Percentiles rank a stretch among this genome's conserved stretches.
phyloP scores from a whole-genome alignment of 169 alveolate genomes.

The Plasmodium reichenowi region DNA sequence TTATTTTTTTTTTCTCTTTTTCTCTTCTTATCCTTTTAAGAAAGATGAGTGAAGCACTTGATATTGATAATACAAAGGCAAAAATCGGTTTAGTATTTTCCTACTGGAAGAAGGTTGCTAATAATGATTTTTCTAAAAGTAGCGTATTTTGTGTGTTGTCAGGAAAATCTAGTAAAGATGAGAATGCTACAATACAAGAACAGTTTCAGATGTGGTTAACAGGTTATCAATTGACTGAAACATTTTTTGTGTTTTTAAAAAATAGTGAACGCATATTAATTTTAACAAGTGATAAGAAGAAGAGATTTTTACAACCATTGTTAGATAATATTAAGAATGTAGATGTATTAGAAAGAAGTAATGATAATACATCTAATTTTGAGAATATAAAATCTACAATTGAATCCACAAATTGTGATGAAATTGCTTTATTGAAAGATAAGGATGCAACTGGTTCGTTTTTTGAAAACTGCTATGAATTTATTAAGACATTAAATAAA shows the following conservation, averaged over 20 bases:
- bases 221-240: conserved; percentile 93
- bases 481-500: conserved; percentile 28
- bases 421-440: conserved; percentile 51
- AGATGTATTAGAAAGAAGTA: conserved; percentile 45
- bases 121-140: conserved; percentile 16
- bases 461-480: conserved; percentile 53
- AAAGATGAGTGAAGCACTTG: conserved; percentile 31
- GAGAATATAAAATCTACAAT: conserved; percentile 26
- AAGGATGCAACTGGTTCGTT: conserved; percentile 64
- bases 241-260: conserved; percentile 87
- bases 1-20: too few species aligned
- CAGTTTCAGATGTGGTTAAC: conserved; percentile 89
- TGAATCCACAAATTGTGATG: not conserved
- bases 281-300: conserved; percentile 90
- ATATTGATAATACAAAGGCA: conserved; percentile 58
- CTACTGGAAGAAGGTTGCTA: conserved; percentile 17
- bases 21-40: too few species aligned
- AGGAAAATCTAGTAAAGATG: conserved; percentile 71
- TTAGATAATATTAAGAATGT: conserved; percentile 15
- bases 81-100: conserved; percentile 48
- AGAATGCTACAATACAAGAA: conserved; percentile 59
- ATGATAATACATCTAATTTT: conserved; percentile 38
- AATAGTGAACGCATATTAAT: conserved; percentile 84
- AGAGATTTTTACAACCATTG: conserved; percentile 67
- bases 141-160: conserved; percentile 43